Evolutionary conservation across 108 stramenopile species (phyloP).

Genomic region (Bacterosira constricta): DNA sequence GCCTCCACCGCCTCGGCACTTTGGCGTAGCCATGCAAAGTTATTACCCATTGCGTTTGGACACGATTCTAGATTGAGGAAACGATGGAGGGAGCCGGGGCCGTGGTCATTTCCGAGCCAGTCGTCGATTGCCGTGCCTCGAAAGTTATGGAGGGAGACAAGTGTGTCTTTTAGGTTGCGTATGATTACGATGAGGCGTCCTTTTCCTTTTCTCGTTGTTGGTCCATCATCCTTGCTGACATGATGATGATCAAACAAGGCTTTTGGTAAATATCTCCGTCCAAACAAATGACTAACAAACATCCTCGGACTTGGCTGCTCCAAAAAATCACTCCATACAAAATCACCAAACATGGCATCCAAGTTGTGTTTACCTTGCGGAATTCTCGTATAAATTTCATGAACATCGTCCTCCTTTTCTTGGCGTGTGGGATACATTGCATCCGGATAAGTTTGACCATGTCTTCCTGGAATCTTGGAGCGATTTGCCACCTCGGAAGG

Average conservation of each 20-base stretch:
- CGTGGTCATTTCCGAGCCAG: slow-evolving; percentile 39
- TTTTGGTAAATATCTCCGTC: slow-evolving; percentile 5
- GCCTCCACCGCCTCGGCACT: slow-evolving; percentile 8
- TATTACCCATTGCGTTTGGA: slow-evolving; percentile 34
- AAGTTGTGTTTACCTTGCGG: neutral
- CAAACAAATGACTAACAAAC: slow-evolving; percentile 37
- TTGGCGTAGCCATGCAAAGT: slow-evolving; percentile 29
- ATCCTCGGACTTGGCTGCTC: slow-evolving; percentile 28
- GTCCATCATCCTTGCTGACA: neutral
- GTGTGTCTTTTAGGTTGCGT: slow-evolving; percentile 31
- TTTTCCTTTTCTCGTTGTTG: slow-evolving; percentile 9
- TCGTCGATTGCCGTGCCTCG: slow-evolving; percentile 30
- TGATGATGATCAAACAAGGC: slow-evolving; percentile 24
- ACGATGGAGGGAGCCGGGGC: slow-evolving; percentile 37
- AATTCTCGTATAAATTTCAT: slow-evolving; percentile 4
- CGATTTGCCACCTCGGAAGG: neutral
- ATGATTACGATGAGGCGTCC: slow-evolving; percentile 32
- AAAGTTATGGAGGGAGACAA: slow-evolving; percentile 37
- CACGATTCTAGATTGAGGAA: slow-evolving; percentile 23
- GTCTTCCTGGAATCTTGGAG: neutral
- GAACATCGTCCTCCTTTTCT: neutral
- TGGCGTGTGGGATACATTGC: slow-evolving; percentile 11
- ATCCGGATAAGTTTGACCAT: slow-evolving; percentile 40
- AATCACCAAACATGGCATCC: slow-evolving; percentile 27
- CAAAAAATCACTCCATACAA: slow-evolving; percentile 28